A percentile compares a stretch with the other conserved stretches of the same genome.
phyloP scores from a whole-genome alignment of 495 filamentous ascomycete species.

The Podospora bellae-mahoneyi region DNA sequence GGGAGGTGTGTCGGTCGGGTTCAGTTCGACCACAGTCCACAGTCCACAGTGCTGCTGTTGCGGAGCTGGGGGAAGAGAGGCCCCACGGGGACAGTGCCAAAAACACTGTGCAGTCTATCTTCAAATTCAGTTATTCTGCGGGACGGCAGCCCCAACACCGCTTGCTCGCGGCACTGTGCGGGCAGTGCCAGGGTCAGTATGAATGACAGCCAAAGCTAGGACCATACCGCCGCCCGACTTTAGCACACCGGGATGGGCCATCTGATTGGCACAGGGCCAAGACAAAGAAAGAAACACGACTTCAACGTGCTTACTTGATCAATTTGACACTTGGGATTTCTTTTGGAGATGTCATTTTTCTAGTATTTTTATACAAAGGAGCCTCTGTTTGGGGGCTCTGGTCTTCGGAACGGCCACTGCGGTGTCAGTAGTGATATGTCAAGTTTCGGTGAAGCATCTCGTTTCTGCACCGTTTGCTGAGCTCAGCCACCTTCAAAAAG shows the following conservation, averaged over 20 bases:
- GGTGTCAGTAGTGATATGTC: neutral
- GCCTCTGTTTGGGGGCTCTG: neutral
- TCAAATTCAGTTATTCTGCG: neutral
- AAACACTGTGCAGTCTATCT: neutral
- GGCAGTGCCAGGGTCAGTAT: neutral
- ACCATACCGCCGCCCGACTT: neutral
- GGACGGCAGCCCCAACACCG: neutral
- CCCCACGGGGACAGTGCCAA: neutral
- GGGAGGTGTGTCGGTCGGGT: slow-evolving; percentile 5
- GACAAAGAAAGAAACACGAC: slow-evolving; percentile 2
- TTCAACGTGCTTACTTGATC: neutral
- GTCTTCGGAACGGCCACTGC: neutral
- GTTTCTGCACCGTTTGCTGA: neutral
- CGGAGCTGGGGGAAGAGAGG: neutral
- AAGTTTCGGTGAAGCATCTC: neutral
- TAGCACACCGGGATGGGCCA: neutral
- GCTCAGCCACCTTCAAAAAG: neutral
- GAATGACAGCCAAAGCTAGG: slow-evolving; percentile 1
- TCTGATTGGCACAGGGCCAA: neutral
- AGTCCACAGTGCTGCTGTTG: slow-evolving; percentile 6
- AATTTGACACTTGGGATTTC: neutral
- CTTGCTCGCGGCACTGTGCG: neutral
- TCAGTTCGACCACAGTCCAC: slow-evolving; percentile 1
- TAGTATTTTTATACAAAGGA: neutral
- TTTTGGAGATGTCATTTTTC: neutral